Percentiles rank a stretch among this genome's conserved stretches.
Evolutionary conservation across 2,329 filamentous ascomycete genomes (phyloP).

Genomic region (Aspergillus tanneri): DNA sequence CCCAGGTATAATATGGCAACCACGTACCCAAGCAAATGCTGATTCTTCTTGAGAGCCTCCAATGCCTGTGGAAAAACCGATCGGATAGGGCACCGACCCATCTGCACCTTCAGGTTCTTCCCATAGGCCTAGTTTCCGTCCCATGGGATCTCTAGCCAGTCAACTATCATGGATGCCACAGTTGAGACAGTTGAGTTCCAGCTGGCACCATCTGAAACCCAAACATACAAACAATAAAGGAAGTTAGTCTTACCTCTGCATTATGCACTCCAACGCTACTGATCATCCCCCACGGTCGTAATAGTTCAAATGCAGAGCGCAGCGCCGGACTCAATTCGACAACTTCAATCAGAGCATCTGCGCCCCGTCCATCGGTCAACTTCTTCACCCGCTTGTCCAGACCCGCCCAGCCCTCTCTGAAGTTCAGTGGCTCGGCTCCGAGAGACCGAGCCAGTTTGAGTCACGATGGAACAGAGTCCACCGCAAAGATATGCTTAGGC

Average conservation of each 20-base stretch:
- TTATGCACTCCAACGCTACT: conserved; percentile 76
- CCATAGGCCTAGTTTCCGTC: conserved; percentile 61
- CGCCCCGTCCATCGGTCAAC: conserved; percentile 74
- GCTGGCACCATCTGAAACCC: too few relatives aligned
- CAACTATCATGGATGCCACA: conserved; percentile 14
- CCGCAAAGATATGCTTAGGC: conserved; percentile 73
- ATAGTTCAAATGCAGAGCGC: conserved; percentile 67
- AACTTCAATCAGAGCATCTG: conserved; percentile 80
- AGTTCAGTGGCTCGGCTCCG: conserved; percentile 82
- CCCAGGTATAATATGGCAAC: too few relatives aligned
- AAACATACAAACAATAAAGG: not conserved
- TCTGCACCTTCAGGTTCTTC: conserved; percentile 71
- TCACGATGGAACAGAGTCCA: conserved; percentile 74
- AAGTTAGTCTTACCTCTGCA: conserved; percentile 55
- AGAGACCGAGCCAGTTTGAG: conserved; percentile 70
- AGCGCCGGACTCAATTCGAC: conserved; percentile 69
- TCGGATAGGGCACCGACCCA: conserved; percentile 74
- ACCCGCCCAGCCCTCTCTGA: conserved; percentile 63
- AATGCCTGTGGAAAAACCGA: conserved; percentile 68
- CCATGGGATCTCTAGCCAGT: conserved; percentile 60
- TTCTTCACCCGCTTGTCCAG: conserved; percentile 69
- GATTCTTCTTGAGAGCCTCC: conserved; percentile 63
- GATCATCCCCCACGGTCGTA: conserved; percentile 71
- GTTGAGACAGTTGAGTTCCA: not conserved
- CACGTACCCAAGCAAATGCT: conserved; percentile 64